These are phyloP conservation scores for Auriscalpium vulgare DNA, from an alignment of 768 basidiomycete species.

Conservation along the genomic window DNA sequence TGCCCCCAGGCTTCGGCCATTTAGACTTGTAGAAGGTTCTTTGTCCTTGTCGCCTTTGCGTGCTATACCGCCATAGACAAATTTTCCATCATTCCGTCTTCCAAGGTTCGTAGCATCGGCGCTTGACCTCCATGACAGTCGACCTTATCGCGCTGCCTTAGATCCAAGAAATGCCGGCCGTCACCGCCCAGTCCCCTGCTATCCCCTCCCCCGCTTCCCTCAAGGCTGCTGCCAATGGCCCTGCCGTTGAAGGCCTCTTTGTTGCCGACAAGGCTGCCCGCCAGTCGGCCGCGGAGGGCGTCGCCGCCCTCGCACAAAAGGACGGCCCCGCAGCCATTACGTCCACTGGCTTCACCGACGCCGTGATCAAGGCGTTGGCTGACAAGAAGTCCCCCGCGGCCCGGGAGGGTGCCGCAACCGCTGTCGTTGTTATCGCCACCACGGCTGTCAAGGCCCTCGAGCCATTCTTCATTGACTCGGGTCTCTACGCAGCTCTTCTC, in stretches of 20 bases:
- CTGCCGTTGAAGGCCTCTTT: conserved; percentile 64
- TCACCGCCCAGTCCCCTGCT: conserved; percentile 56
- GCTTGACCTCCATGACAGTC: neutral
- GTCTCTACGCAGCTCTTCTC: conserved; percentile 78
- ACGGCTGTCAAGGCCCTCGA: conserved; percentile 71
- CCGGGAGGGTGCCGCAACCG: conserved; percentile 80
- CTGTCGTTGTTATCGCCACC: conserved; percentile 54
- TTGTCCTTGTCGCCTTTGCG: conserved; percentile 52
- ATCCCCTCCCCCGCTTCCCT: conserved; percentile 61
- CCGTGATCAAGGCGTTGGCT: conserved; percentile 73
- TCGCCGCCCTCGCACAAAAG: conserved; percentile 75
- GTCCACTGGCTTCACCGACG: conserved; percentile 61
- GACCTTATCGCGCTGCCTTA: conserved; percentile 20
- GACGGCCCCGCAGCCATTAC: conserved; percentile 74
- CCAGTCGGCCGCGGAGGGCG: conserved; percentile 55
- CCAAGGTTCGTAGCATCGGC: conserved; percentile 31
- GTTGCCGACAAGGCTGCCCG: conserved; percentile 80
- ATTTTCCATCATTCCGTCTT: conserved; percentile 28
- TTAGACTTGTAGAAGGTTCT: conserved; percentile 56
- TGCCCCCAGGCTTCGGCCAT: conserved; percentile 29
- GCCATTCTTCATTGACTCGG: conserved; percentile 80
- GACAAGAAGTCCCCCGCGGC: conserved; percentile 94
- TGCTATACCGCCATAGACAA: conserved; percentile 29
- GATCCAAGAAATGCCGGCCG: conserved; percentile 73
- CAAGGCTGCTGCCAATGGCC: conserved; percentile 46